A percentile compares a stretch with the other conserved stretches of the same genome.
Conservation (phyloP, 768 basidiomycete species). For the Daedalea quercina region DNA sequence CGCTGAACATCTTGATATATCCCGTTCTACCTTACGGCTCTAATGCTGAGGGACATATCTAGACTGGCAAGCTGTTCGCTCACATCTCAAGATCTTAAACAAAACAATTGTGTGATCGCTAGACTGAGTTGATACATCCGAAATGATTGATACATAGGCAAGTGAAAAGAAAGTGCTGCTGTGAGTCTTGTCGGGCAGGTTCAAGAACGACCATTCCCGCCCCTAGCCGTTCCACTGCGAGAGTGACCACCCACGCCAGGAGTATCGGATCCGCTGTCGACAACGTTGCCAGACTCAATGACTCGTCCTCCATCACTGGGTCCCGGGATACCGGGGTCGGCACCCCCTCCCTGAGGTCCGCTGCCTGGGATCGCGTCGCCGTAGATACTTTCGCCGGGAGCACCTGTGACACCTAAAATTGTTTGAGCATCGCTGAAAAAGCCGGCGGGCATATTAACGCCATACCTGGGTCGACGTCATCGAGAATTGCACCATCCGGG, state of each 20-base stretch:
- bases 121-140: too few species aligned
- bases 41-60: too few species aligned
- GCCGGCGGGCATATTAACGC: too few species aligned
- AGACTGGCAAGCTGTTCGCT: too few species aligned
- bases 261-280: background rate
- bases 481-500: background rate
- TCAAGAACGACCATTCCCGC: background rate
- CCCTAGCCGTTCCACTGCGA: background rate
- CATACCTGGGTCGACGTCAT: background rate
- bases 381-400: background rate
- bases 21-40: too few species aligned
- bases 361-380: background rate
- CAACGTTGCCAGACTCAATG: background rate
- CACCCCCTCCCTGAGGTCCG: background rate
- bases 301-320: constrained; percentile 1
- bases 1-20: too few species aligned
- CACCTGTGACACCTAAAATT: background rate
- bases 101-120: too few species aligned
- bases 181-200: too few species aligned
- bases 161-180: too few species aligned
- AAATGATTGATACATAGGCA: too few species aligned
- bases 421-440: too few species aligned
- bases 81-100: too few species aligned
- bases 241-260: background rate
- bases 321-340: background rate